Base-by-base conservation (phyloP, 1,284 basidiomycete species). In the Takashimella koratensis region DNA sequence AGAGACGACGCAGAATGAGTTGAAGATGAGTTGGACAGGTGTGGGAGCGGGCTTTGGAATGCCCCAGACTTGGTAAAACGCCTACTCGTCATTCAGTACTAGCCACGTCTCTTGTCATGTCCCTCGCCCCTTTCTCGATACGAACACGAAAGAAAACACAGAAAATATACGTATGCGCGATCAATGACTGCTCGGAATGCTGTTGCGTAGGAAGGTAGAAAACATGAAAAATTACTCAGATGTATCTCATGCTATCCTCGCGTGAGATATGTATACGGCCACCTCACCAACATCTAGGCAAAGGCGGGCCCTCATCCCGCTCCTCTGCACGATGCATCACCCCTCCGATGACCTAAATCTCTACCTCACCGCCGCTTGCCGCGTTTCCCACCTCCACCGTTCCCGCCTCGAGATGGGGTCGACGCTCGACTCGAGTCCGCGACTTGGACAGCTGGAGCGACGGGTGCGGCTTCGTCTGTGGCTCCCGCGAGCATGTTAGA, bases 401-500 rank as follows among this genome's bases (percentile, higher is more conserved):
- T 36, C 16, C 30, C 30, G 8, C 30, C 30, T 36, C 30, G 30
- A 8, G 30, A 16, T 8, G 30, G 30, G 10, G 16, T 36, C 10
- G 30, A 16, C 8, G 30, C 8, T 36, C 30, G 10, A 16, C 30
- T 36, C 30, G 30, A 36, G 16, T 16, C 16, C 16, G 30, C 30
- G 16, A 16, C 30, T 36, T 36, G 30, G 30, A 36, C 16, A 8
- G 30, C 30, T 8, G 30, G 8, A 36, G 30, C 10, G 30, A 36
- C 30, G 8, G 8, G 30, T 36, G 30, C 16, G 8, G 30, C 16
- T 36, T 8, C 8, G 16, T 36, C 30, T 36, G 30, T 8, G 16
- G 30, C 51, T 3, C 60, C 60, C 3, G 57, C 52, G 16, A 62
- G 46, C 57, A 65, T 63, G 45, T 43, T 63, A 6, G 66, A 68